Conservation (phyloP, 345 rosid species). For the Murraya koenigii region DNA sequence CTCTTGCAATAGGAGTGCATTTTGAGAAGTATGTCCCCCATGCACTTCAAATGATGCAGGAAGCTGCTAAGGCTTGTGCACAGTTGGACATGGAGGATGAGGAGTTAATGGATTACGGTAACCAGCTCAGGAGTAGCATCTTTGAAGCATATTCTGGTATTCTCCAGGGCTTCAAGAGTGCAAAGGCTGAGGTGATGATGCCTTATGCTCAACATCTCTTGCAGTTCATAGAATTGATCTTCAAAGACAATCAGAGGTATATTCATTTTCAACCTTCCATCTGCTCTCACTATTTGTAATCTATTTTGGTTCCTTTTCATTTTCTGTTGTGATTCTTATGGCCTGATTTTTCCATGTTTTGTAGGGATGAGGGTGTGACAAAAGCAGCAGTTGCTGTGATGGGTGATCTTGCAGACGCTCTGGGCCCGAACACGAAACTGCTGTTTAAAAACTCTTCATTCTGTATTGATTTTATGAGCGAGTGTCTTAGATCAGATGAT, state of each 20-base stretch:
- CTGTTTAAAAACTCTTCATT: constrained; percentile 61
- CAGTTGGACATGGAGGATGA: constrained; percentile 68
- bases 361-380: constrained; percentile 83
- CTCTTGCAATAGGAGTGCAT: constrained; percentile 76
- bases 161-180: constrained; percentile 86
- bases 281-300: not conserved
- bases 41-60: constrained; percentile 75
- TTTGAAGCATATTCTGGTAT: constrained; percentile 95
- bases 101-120: constrained; percentile 78
- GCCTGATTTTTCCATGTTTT: not conserved
- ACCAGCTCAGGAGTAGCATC: constrained; percentile 80
- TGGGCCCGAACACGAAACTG: constrained; percentile 66
- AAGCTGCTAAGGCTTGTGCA: constrained; percentile 76
- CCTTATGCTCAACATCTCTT: constrained; percentile 82
- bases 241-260: constrained; percentile 66
- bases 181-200: constrained; percentile 72
- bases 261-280: not conserved
- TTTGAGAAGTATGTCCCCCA: constrained; percentile 68
- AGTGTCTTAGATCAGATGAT: constrained; percentile 79
- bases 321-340: not conserved
- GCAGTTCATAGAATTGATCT: constrained; percentile 76
- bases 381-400: constrained; percentile 89
- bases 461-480: constrained; percentile 58
- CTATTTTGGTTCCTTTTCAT: not conserved
- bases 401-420: constrained; percentile 93